Evolutionary conservation across 371 early-diverging fungal species (phyloP).

Genomic region (Circinella minor): DNA sequence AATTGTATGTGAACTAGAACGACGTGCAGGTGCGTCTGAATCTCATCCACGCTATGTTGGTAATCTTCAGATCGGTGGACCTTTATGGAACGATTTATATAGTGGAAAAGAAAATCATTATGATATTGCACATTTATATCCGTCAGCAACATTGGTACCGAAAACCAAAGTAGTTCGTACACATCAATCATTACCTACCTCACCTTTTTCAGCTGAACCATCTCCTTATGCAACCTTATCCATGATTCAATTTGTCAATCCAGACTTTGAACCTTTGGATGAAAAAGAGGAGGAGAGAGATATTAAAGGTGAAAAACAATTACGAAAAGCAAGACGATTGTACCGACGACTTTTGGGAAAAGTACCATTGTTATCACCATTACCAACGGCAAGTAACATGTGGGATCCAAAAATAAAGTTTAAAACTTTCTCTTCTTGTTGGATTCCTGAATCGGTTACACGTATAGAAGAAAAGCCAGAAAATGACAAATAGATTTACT

Average conservation of each 20-base stretch:
- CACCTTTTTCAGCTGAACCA: conserved; percentile 12
- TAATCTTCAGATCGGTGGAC: conserved; percentile 27
- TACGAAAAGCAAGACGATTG: conserved; percentile 28
- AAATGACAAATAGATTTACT: neutral
- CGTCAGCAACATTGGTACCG: conserved; percentile 14
- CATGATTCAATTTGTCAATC: conserved; percentile 21
- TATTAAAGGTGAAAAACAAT: neutral
- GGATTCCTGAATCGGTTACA: conserved; percentile 18
- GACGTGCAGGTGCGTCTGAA: conserved; percentile 29
- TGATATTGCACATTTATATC: conserved; percentile 27
- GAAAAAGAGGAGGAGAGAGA: neutral
- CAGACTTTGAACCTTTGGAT: conserved; percentile 7
- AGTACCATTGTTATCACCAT: conserved; percentile 28
- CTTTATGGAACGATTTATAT: conserved; percentile 39
- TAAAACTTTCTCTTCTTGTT: conserved; percentile 22
- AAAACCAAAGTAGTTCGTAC: conserved; percentile 6
- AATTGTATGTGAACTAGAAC: conserved; percentile 44
- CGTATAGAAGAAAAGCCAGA: neutral
- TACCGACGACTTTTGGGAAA: conserved; percentile 32
- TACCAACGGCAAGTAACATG: conserved; percentile 21
- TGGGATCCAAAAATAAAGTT: conserved; percentile 24
- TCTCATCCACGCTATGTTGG: conserved; percentile 17
- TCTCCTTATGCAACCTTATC: conserved; percentile 24
- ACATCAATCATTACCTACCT: conserved; percentile 12
- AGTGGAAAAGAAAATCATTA: conserved; percentile 10